These are phyloP conservation scores for Aspergillus sp. DNA, from an alignment of 2,329 filamentous ascomycete genomes.

Conservation along the genomic window DNA sequence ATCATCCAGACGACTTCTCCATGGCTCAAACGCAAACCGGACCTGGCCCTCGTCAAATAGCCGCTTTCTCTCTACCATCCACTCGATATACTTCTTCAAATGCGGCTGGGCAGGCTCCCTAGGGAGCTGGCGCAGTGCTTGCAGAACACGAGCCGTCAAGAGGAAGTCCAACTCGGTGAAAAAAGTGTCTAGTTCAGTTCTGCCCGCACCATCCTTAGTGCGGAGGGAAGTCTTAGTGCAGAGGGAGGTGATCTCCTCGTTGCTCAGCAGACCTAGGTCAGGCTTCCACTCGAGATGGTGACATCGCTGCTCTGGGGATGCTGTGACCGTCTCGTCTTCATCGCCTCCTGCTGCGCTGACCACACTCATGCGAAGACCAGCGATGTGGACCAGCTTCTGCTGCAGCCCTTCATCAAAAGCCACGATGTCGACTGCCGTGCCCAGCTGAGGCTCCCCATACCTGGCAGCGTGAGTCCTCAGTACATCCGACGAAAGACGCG, in stretches of 20 bases:
- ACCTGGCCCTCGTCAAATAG: neutral
- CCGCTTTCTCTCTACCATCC: constrained; percentile 3
- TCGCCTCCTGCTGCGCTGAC: neutral
- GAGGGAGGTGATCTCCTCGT: neutral
- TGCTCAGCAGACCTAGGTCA: constrained; percentile 3
- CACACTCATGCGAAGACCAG: neutral
- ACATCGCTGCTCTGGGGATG: neutral
- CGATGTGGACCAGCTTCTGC: neutral
- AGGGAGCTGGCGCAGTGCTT: neutral
- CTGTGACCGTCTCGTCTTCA: neutral
- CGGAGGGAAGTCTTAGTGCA: no score
- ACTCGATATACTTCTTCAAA: constrained; percentile 12
- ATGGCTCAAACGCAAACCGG: neutral
- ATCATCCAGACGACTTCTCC: constrained; percentile 3
- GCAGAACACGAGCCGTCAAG: neutral
- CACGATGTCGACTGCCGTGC: neutral
- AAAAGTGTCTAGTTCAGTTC: neutral
- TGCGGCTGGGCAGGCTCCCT: neutral
- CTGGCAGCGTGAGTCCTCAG: neutral
- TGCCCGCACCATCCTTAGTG: neutral
- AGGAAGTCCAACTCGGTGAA: neutral
- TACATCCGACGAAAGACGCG: neutral
- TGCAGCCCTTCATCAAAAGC: neutral
- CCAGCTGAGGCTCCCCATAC: neutral
- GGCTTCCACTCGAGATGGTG: constrained; percentile 13